These are phyloP conservation scores for Melampsora americana DNA, from an alignment of 1,284 basidiomycete genomes.

Conservation along the genomic window DNA sequence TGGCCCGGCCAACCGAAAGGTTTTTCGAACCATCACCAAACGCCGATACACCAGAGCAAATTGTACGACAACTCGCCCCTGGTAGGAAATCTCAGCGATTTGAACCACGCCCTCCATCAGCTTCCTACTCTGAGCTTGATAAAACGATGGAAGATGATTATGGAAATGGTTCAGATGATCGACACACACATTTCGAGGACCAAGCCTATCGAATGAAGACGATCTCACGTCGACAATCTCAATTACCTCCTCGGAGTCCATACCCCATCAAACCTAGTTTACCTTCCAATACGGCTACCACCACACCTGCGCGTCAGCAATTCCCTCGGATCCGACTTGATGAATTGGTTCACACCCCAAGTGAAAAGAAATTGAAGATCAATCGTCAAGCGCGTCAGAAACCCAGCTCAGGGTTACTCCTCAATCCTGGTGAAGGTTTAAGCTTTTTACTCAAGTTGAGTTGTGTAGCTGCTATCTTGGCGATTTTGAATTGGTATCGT, in stretches of 20 bases:
- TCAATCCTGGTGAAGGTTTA: slow-evolving; percentile 56
- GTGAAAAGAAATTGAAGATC: slow-evolving; percentile 27
- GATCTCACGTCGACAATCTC: slow-evolving; percentile 14
- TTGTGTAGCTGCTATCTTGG: slow-evolving; percentile 53
- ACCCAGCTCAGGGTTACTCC: slow-evolving; percentile 44
- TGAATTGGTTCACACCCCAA: slow-evolving; percentile 29
- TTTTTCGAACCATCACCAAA: slow-evolving; percentile 12
- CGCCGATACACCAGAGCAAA: slow-evolving; percentile 32
- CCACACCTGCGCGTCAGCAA: slow-evolving; percentile 20
- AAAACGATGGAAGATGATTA: background rate
- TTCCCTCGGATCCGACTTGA: slow-evolving; percentile 38
- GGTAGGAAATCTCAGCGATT: background rate
- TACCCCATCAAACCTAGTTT: slow-evolving; percentile 8
- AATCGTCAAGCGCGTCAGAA: slow-evolving; percentile 44
- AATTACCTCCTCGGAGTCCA: slow-evolving; percentile 22
- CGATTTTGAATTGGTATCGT: slow-evolving; percentile 51
- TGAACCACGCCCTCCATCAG: too few relatives aligned
- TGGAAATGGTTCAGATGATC: background rate
- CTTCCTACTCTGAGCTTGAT: too few relatives aligned
- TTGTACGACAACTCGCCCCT: slow-evolving; percentile 20
- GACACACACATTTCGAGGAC: background rate
- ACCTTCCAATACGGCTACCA: slow-evolving; percentile 10
- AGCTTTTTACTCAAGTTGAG: slow-evolving; percentile 56
- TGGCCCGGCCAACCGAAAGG: background rate
- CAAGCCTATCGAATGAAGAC: background rate